phyloP scores from a whole-genome alignment of 164 flowering plant species.

The Nymphaea colorata region DNA sequence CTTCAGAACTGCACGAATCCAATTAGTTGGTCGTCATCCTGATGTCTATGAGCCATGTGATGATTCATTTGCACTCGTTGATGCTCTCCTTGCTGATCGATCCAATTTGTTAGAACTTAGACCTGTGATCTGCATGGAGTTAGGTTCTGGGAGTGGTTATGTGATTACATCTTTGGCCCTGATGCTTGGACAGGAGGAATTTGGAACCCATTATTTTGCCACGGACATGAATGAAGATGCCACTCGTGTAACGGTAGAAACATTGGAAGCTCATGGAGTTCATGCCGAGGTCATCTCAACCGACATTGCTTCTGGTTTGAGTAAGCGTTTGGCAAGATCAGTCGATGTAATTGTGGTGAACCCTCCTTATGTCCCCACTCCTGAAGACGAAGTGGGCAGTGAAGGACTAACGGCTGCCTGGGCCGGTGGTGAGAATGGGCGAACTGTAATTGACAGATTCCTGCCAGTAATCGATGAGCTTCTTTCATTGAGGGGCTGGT shows the following conservation, averaged over 20 bases:
- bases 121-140: slow-evolving; percentile 68
- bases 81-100: slow-evolving; percentile 78
- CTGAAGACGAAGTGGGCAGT: slow-evolving; percentile 82
- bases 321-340: slow-evolving; percentile 34
- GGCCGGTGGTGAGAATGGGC: slow-evolving; percentile 97
- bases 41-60: slow-evolving; percentile 97
- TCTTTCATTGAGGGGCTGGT: slow-evolving; percentile 72
- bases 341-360: slow-evolving; percentile 88
- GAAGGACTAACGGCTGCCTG: slow-evolving; percentile 73
- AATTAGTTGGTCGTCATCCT: slow-evolving; percentile 64
- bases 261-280: slow-evolving; percentile 70
- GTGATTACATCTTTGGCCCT: slow-evolving; percentile 84
- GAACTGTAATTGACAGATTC: slow-evolving; percentile 70
- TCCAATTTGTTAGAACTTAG: slow-evolving; percentile 41
- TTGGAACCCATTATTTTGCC: slow-evolving; percentile 45
- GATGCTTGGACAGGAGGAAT: slow-evolving; percentile 40
- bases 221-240: slow-evolving; percentile 82
- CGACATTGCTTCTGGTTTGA: slow-evolving; percentile 58
- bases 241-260: slow-evolving; percentile 40
- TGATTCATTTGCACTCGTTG: slow-evolving; percentile 91
- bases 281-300: slow-evolving; percentile 61
- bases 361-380: slow-evolving; percentile 96
- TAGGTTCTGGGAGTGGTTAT: slow-evolving; percentile 81
- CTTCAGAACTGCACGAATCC: slow-evolving; percentile 56
- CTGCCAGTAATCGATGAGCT: slow-evolving; percentile 57